These are phyloP conservation scores for Entonaema liquescens DNA, from an alignment of 495 filamentous ascomycete genomes.

Conservation along the genomic window DNA sequence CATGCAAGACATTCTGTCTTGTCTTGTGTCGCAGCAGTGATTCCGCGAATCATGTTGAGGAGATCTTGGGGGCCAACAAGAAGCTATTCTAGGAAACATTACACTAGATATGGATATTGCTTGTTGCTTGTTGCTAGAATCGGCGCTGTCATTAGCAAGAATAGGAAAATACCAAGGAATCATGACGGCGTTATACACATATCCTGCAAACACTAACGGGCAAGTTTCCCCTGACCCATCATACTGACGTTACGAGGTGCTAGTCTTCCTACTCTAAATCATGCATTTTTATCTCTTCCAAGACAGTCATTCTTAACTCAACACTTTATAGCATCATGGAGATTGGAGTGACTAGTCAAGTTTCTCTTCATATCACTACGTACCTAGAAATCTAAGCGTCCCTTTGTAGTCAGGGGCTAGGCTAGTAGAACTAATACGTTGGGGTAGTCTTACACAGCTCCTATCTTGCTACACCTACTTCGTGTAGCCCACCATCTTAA, in stretches of 20 bases:
- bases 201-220: neutral
- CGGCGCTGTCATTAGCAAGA: constrained; percentile 8
- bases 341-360: neutral
- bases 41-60: constrained; percentile 18
- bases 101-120: neutral
- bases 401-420: neutral
- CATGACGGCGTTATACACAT: constrained; percentile 4
- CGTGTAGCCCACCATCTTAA: constrained; percentile 9
- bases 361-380: neutral
- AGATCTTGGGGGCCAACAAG: constrained; percentile 3
- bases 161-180: constrained; percentile 3
- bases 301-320: neutral
- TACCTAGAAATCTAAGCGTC: no score
- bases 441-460: neutral
- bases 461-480: neutral
- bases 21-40: neutral
- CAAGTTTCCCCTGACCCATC: neutral
- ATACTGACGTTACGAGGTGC: constrained; percentile 13
- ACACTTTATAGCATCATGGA: neutral
- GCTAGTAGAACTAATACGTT: neutral
- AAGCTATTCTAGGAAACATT: constrained; percentile 13
- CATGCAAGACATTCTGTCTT: constrained; percentile 41
- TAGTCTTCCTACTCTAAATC: neutral
- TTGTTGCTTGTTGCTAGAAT: neutral
- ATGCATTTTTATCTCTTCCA: neutral